Evolutionary conservation across 768 basidiomycete species (phyloP).

Genomic region (Boletus insuetus): DNA sequence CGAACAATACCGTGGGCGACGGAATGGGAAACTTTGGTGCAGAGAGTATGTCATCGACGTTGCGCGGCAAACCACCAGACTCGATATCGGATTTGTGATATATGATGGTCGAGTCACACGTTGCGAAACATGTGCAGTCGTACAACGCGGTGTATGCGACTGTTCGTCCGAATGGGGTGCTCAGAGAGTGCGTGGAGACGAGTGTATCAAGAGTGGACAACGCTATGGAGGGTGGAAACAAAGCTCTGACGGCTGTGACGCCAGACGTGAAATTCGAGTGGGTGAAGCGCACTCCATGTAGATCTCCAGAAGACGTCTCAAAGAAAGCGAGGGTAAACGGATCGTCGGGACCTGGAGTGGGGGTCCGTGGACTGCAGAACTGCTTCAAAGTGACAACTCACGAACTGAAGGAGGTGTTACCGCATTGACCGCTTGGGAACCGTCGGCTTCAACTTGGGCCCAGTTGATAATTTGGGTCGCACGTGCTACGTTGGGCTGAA

Average conservation of each 20-base stretch:
- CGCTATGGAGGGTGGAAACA: slow-evolving; percentile 71
- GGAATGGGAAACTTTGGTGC: slow-evolving; percentile 55
- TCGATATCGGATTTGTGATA: slow-evolving; percentile 35
- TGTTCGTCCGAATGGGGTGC: slow-evolving; percentile 75
- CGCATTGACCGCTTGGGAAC: slow-evolving; percentile 45
- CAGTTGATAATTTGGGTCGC: slow-evolving; percentile 61
- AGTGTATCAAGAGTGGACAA: slow-evolving; percentile 74
- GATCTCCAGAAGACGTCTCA: slow-evolving; percentile 46
- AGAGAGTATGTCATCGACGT: slow-evolving; percentile 49
- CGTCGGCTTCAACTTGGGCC: slow-evolving; percentile 69
- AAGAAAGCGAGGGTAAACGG: slow-evolving; percentile 71
- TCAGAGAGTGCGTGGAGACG: slow-evolving; percentile 69
- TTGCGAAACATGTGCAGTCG: slow-evolving; percentile 72
- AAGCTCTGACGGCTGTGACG: slow-evolving; percentile 71
- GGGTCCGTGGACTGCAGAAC: background rate
- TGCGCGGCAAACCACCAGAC: slow-evolving; percentile 17
- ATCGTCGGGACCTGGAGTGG: slow-evolving; percentile 40
- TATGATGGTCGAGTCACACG: slow-evolving; percentile 53
- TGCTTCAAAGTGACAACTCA: slow-evolving; percentile 33
- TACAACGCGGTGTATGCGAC: slow-evolving; percentile 77
- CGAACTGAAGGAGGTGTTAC: slow-evolving; percentile 49
- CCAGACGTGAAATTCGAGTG: slow-evolving; percentile 88
- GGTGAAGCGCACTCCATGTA: slow-evolving; percentile 66
- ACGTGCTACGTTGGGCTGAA: slow-evolving; percentile 46
- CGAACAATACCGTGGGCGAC: slow-evolving; percentile 77